Evolutionary conservation across 2,329 filamentous ascomycete genomes (phyloP).

Genomic region (Xylariaceae sp.): DNA sequence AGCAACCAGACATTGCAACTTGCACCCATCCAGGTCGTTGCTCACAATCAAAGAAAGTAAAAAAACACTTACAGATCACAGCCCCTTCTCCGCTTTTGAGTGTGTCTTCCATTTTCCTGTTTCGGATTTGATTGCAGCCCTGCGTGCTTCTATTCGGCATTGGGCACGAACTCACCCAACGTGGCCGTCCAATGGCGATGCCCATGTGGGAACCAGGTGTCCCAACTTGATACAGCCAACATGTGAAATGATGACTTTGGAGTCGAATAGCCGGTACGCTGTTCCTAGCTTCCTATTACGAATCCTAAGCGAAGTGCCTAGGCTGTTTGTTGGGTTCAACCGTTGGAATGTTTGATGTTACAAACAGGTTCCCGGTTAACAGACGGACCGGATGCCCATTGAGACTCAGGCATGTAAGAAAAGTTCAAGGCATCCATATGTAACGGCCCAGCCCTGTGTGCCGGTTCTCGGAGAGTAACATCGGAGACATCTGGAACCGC

Average conservation of each 20-base stretch:
- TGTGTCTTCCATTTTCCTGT: neutral
- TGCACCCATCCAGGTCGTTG: slow-evolving; percentile 23
- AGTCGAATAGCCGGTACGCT: neutral
- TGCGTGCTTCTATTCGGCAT: neutral
- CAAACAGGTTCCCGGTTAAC: slow-evolving; percentile 7
- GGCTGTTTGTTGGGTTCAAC: neutral
- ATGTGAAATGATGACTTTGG: slow-evolving; percentile 2
- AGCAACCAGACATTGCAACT: slow-evolving; percentile 19
- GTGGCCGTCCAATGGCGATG: neutral
- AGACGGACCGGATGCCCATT: slow-evolving; percentile 7
- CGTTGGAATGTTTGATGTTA: slow-evolving; percentile 2
- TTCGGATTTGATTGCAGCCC: neutral
- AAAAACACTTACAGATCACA: slow-evolving; percentile 5
- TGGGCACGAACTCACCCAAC: neutral
- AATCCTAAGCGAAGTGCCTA: neutral
- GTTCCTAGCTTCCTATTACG: neutral
- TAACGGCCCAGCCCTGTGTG: neutral
- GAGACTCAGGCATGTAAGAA: slow-evolving; percentile 9
- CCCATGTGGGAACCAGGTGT: neutral
- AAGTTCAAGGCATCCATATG: neutral
- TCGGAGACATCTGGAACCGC: slow-evolving; percentile 4
- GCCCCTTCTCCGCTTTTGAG: neutral
- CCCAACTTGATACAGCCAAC: neutral
- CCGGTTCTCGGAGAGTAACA: neutral
- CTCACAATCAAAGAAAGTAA: slow-evolving; percentile 23